A percentile compares a stretch with the other conserved stretches of the same genome.
Evolutionary conservation across 805 yeast species (phyloP).

Genomic region (Hemisphaericaspora nanyangensis): DNA sequence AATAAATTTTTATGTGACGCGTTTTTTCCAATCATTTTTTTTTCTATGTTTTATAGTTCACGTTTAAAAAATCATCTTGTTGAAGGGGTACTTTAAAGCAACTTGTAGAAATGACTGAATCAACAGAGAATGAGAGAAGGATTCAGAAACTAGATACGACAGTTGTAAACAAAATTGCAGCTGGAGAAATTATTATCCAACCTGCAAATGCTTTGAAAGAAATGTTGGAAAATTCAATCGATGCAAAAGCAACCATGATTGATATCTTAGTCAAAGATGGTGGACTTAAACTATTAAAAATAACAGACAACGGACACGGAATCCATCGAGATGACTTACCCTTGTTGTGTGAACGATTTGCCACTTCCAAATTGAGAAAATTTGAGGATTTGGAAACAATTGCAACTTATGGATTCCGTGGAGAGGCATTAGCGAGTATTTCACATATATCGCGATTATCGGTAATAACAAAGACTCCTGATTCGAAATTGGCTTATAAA

Average conservation of each 20-base stretch:
- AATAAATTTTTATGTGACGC: no score
- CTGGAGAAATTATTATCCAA: conserved; percentile 92
- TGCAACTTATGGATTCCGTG: conserved; percentile 88
- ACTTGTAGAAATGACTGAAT: not conserved
- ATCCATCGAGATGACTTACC: conserved; percentile 68
- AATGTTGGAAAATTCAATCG: conserved; percentile 86
- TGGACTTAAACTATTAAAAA: conserved; percentile 80
- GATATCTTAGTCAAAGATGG: conserved; percentile 89
- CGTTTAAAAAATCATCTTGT: no score
- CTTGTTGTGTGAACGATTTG: conserved; percentile 84
- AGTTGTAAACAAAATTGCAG: conserved; percentile 90
- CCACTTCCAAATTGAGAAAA: conserved; percentile 75
- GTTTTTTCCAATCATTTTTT: no score
- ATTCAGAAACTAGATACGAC: conserved; percentile 48
- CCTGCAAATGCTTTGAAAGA: conserved; percentile 95
- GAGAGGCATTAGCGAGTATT: conserved; percentile 93
- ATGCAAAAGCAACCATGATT: conserved; percentile 71
- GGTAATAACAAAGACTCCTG: conserved; percentile 68
- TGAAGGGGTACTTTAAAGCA: no score
- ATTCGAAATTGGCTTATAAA: conserved; percentile 65
- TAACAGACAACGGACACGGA: conserved; percentile 88
- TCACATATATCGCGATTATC: conserved; percentile 83
- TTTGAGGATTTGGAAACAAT: conserved; percentile 75
- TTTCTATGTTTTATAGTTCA: no score
- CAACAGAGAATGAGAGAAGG: not conserved